Evolutionary conservation across 1,284 basidiomycete genomes (phyloP), one percentile per base, ranked within the genome.

Genomic region (Bondarzewia mesenterica): DNA sequence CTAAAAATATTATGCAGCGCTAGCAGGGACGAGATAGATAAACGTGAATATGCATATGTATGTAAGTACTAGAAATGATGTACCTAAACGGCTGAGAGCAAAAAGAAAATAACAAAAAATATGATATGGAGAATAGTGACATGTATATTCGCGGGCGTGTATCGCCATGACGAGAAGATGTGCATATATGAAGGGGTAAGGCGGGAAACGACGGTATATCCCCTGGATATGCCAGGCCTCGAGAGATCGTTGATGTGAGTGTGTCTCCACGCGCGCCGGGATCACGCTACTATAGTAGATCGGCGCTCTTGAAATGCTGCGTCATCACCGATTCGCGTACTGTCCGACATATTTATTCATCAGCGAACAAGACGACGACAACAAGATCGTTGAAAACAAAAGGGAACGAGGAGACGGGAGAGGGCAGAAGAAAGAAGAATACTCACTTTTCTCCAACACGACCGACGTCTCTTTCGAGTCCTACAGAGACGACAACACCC

Each of bases 391-490:
- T 10, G n/a, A n/a, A n/a, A n/a, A 16, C 26, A 23, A 6, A 42
- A n/a, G 16, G 10, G 0, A 37, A 20, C 2, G 29, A 3, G 5
- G 29, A 32, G 4, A 10, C 29, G n/a, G 29, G 5, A 32, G 29
- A 1, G 5, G 29, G n/a, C 2, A 10, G 12, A 32, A n/a, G 5
- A 32, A n/a, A 1, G 32, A 27, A 26, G 2, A 22, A 21, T 1
- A 64, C 74, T 59, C 52, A 78, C 75, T 71, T 50, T 69, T 65
- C 21, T 63, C 62, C 15, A 79, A 72, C 12, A 78, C 67, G 20
- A 63, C 57, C 14, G 71, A 61, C 4, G 75, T 78, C 36, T 75
- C 71, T 52, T 65, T 59, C 38, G 72, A 75, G 60, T 82, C 71
- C 74, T 76, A 46, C 22, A 50, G 20, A 18, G 8, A 10, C 16